phyloP scores from a whole-genome alignment of 768 basidiomycete species.

The Tylopilus vinaceipallidus region DNA sequence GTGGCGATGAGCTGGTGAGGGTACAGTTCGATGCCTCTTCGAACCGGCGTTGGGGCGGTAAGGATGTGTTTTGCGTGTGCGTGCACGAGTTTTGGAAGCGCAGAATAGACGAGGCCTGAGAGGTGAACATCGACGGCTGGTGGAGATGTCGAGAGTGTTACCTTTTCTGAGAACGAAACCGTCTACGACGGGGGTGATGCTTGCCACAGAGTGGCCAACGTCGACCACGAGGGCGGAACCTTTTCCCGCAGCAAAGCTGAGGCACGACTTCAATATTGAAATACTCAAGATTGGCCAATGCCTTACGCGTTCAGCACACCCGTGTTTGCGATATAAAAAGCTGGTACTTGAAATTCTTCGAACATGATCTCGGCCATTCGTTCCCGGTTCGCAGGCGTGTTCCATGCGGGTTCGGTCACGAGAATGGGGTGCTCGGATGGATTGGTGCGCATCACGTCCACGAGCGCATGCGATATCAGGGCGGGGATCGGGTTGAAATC shows the following conservation, averaged over 20 bases:
- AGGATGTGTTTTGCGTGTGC: constrained; percentile 74
- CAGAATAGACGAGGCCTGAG: constrained; percentile 73
- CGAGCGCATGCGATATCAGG: constrained; percentile 72
- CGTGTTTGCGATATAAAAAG: constrained; percentile 95
- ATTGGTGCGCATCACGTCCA: constrained; percentile 72
- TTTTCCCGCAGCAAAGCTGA: constrained; percentile 92
- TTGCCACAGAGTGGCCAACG: constrained; percentile 84
- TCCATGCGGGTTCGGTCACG: constrained; percentile 96
- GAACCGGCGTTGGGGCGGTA: constrained; percentile 43
- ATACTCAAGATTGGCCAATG: constrained; percentile 23
- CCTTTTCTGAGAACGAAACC: constrained; percentile 98
- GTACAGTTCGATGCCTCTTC: constrained; percentile 63
- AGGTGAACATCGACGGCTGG: not conserved
- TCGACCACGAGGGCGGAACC: constrained; percentile 97
- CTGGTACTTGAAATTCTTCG: constrained; percentile 91
- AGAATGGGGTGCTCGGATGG: constrained; percentile 88
- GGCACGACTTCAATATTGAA: constrained; percentile 10
- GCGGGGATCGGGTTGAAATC: constrained; percentile 76
- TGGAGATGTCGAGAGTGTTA: constrained; percentile 22
- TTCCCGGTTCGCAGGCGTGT: constrained; percentile 88
- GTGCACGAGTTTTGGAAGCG: constrained; percentile 77
- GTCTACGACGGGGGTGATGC: constrained; percentile 94
- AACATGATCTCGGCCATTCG: constrained; percentile 97
- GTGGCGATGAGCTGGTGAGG: constrained; percentile 90
- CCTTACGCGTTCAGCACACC: constrained; percentile 88